phyloP scores from a whole-genome alignment of 1,139 yeast genomes.

The Saccharomyces hybrid region DNA sequence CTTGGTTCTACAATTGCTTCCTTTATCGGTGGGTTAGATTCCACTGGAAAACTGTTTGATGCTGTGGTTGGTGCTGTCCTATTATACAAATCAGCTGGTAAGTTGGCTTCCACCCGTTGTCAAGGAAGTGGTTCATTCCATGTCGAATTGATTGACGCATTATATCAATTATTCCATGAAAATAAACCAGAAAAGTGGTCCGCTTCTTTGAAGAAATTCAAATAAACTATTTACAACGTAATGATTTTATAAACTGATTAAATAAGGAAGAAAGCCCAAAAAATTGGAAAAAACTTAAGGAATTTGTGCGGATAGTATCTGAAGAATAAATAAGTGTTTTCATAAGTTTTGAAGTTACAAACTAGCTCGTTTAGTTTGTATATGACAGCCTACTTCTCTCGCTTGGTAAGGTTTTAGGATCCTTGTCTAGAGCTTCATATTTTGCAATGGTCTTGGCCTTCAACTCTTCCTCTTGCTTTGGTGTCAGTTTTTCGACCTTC shows the following conservation, averaged over 20 bases:
- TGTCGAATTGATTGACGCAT: slow-evolving; percentile 25
- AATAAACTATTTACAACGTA: slow-evolving; percentile 8
- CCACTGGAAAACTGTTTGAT: slow-evolving; percentile 32
- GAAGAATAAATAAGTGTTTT: slow-evolving; percentile 1
- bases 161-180: slow-evolving; percentile 20
- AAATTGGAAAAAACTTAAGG: neutral
- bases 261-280: neutral
- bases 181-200: slow-evolving; percentile 27
- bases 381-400: slow-evolving; percentile 55
- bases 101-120: slow-evolving; percentile 36
- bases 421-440: slow-evolving; percentile 39
- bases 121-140: slow-evolving; percentile 29
- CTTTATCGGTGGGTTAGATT: slow-evolving; percentile 42
- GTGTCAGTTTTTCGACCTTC: slow-evolving; percentile 63
- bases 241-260: slow-evolving; percentile 5
- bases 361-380: slow-evolving; percentile 36
- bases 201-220: slow-evolving; percentile 10
- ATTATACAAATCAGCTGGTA: slow-evolving; percentile 61
- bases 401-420: slow-evolving; percentile 48
- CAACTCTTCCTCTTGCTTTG: slow-evolving; percentile 47
- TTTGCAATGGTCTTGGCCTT: slow-evolving; percentile 36
- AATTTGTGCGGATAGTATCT: neutral
- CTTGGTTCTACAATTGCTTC: slow-evolving; percentile 69
- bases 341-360: neutral
- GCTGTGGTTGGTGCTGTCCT: slow-evolving; percentile 55